These are phyloP conservation scores for Solanum microdontum DNA, from an alignment of 257 asterid species.

Conservation along the genomic window DNA sequence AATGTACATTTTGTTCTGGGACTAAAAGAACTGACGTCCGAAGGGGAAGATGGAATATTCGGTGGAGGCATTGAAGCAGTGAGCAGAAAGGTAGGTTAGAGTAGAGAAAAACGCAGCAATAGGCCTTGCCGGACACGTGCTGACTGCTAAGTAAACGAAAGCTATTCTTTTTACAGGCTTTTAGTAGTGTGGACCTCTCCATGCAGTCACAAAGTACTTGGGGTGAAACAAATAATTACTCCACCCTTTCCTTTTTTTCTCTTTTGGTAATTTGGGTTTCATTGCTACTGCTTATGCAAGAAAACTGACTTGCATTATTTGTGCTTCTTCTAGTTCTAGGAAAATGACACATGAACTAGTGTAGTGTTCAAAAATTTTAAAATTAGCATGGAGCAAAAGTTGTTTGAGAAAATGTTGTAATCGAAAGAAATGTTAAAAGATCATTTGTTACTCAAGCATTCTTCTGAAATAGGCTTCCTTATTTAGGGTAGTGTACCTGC, in stretches of 20 bases:
- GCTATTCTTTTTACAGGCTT: constrained; percentile 16
- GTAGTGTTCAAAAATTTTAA: background rate
- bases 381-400: background rate
- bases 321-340: background rate
- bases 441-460: constrained; percentile 16
- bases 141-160: constrained; percentile 7
- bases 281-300: background rate
- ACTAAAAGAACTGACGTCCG: background rate
- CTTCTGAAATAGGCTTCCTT: constrained; percentile 3
- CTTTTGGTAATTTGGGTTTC: background rate
- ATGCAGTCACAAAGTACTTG: constrained; percentile 4
- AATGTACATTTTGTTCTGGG: background rate
- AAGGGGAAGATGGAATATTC: background rate
- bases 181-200: constrained; percentile 3
- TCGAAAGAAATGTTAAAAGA: background rate
- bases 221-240: constrained; percentile 1
- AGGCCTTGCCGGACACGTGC: constrained; percentile 43
- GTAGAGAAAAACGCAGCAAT: background rate
- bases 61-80: background rate
- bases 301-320: background rate
- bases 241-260: background rate
- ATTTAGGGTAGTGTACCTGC: background rate
- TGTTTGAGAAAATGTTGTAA: background rate
- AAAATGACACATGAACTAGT: background rate
- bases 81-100: background rate